Conservation (phyloP, 2,329 filamentous ascomycete species). For the Venturia oleaginea region DNA sequence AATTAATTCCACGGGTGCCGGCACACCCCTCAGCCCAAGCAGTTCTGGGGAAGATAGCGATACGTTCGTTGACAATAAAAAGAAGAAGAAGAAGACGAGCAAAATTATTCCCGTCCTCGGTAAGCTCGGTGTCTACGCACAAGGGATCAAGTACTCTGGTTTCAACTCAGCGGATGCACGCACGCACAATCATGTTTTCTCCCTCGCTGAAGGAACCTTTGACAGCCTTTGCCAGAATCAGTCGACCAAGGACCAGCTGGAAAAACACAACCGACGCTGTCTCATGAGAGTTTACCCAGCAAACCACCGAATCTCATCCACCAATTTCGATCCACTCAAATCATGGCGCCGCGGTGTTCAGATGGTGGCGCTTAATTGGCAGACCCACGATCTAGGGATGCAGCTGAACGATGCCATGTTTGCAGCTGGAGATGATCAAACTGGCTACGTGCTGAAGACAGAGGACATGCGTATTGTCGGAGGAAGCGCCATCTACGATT, state of each 20-base stretch:
- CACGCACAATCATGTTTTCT: slow-evolving; percentile 89
- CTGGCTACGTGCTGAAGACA: slow-evolving; percentile 91
- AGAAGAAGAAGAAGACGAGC: slow-evolving; percentile 53
- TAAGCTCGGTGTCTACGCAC: slow-evolving; percentile 71
- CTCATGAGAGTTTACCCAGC: slow-evolving; percentile 93
- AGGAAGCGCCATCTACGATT: slow-evolving; percentile 39
- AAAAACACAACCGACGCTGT: slow-evolving; percentile 84
- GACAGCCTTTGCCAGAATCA: slow-evolving; percentile 67
- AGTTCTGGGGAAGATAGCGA: slow-evolving; percentile 74
- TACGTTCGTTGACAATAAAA: slow-evolving; percentile 48
- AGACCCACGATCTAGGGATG: slow-evolving; percentile 92
- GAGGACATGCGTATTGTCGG: slow-evolving; percentile 56
- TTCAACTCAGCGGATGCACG: slow-evolving; percentile 73
- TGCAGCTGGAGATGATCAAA: slow-evolving; percentile 72
- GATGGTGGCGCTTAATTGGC: slow-evolving; percentile 97
- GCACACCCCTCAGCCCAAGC: slow-evolving; percentile 44
- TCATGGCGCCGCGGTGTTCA: slow-evolving; percentile 95
- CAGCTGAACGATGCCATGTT: slow-evolving; percentile 99
- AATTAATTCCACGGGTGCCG: slow-evolving; percentile 41
- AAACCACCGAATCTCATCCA: slow-evolving; percentile 69
- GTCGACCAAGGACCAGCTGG: slow-evolving; percentile 67
- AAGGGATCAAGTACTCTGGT: slow-evolving; percentile 71
- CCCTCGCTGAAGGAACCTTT: slow-evolving; percentile 85
- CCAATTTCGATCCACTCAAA: slow-evolving; percentile 87
- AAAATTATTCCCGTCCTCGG: slow-evolving; percentile 81